phyloP scores from a whole-genome alignment of 805 yeast genomes.

The Metschnikowia chrysomelidarum region DNA sequence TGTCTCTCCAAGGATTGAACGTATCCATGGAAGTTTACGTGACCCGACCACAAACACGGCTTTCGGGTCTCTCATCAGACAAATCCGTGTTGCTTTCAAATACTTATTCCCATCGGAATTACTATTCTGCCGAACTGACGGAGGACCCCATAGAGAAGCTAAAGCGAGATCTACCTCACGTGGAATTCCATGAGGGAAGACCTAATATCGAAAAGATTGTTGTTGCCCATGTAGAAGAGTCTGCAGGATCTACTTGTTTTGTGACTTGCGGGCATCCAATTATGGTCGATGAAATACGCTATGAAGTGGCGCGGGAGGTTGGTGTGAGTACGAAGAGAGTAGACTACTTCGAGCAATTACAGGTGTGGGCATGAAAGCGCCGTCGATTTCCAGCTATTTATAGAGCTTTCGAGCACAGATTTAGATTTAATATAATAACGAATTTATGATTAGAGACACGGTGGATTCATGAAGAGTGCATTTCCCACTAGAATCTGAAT shows the following conservation, averaged over 20 bases:
- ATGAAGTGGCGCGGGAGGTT: conserved; percentile 16
- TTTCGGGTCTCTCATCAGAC: conserved; percentile 4
- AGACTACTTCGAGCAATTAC: conserved; percentile 22
- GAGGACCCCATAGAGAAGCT: conserved; percentile 9
- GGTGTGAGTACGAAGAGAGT: conserved; percentile 8
- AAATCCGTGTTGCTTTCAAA: conserved; percentile 12
- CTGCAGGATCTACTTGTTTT: conserved; percentile 20
- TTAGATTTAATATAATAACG: no score
- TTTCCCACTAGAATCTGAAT: no score
- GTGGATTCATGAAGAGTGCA: no score
- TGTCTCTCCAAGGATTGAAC: conserved; percentile 24
- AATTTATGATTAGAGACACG: no score
- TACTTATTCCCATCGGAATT: conserved; percentile 11
- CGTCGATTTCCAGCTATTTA: no score
- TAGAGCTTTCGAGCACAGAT: no score
- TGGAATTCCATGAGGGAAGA: conserved; percentile 14
- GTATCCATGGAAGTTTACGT: conserved; percentile 24
- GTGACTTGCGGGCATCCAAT: conserved; percentile 34
- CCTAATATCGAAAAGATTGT: conserved; percentile 16
- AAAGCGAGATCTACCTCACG: conserved; percentile 10
- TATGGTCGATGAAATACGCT: conserved; percentile 32
- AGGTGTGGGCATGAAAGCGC: conserved; percentile 26
- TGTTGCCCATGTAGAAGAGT: not conserved
- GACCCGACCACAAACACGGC: conserved; percentile 8
- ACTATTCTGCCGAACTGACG: conserved; percentile 1